Conservation (phyloP, 768 basidiomycete genomes). For the Russula lepida region DNA sequence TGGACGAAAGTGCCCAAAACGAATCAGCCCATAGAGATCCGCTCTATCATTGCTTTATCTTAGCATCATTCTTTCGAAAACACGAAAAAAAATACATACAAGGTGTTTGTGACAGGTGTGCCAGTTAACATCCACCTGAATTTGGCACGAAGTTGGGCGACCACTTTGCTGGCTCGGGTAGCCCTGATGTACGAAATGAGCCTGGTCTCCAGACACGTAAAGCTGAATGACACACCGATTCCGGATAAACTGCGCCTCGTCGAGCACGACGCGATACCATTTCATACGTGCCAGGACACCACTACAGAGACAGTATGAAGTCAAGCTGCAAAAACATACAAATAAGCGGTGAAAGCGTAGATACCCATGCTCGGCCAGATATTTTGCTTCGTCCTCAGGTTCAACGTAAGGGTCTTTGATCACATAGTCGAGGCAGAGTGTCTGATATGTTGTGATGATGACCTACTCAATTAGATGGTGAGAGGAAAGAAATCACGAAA, state of each 20-base stretch:
- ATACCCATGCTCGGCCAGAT: slow-evolving; percentile 44
- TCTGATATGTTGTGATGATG: slow-evolving; percentile 72
- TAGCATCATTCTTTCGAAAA: background rate
- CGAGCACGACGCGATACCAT: slow-evolving; percentile 66
- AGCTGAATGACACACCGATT: slow-evolving; percentile 38
- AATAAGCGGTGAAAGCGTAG: background rate
- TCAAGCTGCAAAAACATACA: background rate
- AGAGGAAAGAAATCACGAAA: background rate
- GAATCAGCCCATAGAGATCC: slow-evolving; percentile 62
- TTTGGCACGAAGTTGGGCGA: slow-evolving; percentile 51
- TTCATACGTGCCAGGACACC: slow-evolving; percentile 53
- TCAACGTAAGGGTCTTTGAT: slow-evolving; percentile 41
- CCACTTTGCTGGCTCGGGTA: slow-evolving; percentile 49
- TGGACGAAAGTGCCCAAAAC: slow-evolving; percentile 59
- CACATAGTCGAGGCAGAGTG: slow-evolving; percentile 50
- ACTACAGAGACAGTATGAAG: slow-evolving; percentile 19
- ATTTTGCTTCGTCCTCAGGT: slow-evolving; percentile 39
- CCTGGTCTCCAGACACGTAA: background rate
- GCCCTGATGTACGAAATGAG: slow-evolving; percentile 27
- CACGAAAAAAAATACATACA: slow-evolving; percentile 31
- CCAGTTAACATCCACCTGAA: slow-evolving; percentile 78
- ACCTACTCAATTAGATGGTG: slow-evolving; percentile 33
- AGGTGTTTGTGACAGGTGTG: slow-evolving; percentile 64
- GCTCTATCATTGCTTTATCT: slow-evolving; percentile 32
- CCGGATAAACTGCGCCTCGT: slow-evolving; percentile 73